Base-by-base conservation (phyloP, 768 basidiomycete genomes). In the Dioszegia aurantiaca region DNA sequence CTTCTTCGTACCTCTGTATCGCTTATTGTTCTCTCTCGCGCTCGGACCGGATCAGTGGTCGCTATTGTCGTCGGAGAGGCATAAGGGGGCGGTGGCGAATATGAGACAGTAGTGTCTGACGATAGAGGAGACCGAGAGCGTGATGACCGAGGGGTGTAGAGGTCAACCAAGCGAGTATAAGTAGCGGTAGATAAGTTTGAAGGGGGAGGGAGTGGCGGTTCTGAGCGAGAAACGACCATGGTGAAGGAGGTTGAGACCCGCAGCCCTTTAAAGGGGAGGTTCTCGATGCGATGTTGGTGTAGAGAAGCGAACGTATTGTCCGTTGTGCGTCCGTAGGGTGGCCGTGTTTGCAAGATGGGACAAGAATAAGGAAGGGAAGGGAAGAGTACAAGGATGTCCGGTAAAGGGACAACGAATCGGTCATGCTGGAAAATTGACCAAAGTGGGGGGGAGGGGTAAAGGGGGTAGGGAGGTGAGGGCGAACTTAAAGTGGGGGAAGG, bases 21-120 rank as follows among this genome's bases (percentile, higher is more conserved):
- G 39, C 51, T 53, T 53, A 53, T 53, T 53, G 51, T 53, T 53
- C 51, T 53, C 51, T 14, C n/a, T 10, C 51, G 51, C 39, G 39
- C 51, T 39, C 51, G 51, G 39, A 27, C 24, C 26, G 48, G 36
- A 19, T n/a, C n/a, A n/a, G n/a, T n/a, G n/a, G n/a, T n/a, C n/a
- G 14, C 4, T 30, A 16, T 28, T 17, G 16, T 33, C 30, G 48
- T 11, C 9, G 23, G 43, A 8, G 46, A 30, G n/a, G 46, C 11
- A 26, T 47, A 47, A 26, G 46, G 27, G 3, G 46, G 46, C 26
- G 46, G 46, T 45, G 19, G 41, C 10, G 17, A 42, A 9, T 45
- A 14, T 5, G 46, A 30, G n/a, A 27, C 16, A 3, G 27, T 9
- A 10, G 28, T 30, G 9, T 11, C 16, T 33, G 46, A 30, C 9